Evolutionary conservation across 257 asterid species (phyloP), one percentile per base, ranked within the genome.

Genomic region (Cinchona pubescens): DNA sequence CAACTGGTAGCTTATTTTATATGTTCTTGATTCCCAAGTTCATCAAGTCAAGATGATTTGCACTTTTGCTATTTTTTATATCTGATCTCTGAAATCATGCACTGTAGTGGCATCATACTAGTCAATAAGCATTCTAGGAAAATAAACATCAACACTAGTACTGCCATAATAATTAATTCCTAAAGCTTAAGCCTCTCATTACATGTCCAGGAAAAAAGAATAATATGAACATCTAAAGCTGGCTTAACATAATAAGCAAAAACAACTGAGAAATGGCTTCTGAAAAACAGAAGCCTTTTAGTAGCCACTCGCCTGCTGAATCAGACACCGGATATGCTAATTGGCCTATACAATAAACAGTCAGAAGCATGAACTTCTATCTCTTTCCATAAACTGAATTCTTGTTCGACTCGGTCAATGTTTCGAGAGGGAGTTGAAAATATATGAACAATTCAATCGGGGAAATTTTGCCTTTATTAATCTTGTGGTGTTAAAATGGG

Each of bases 1-100:
- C 98, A 61, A 95, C 81, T 32, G 98, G 96, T 48, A 16, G n/a
- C 16, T 63, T 63, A 10, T 42, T 5, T 42, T 63, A 40, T 5
- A 40, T 40, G 45, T 10, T 40, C 45, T 40, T 40, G 45, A 40
- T 40, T 7, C 45, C 45, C 45, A 40, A 1, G 45, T 40, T 4
- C 8, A 40, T 40, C 45, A 40, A 40, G 23, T 23, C 58, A 30
- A 43, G 25, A 29, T 27, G 23, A 15, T 48, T 69, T 51, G 0
- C 71, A 34, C 10, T 37, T 42, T 16, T 23, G 19, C n/a, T 1
- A 29, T 15, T 4, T 15, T 49, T 64, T 49, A 48, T 30, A 13
- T 71, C 45, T 34, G 63, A 46, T 27, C 25, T 29, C 2, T 30
- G 66, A 53, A 45, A 30, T 21, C 7, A 30, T 30, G 13, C 15